These are phyloP conservation scores for Phlebopus sp. DNA, from an alignment of 1,284 basidiomycete genomes.

Conservation along the genomic window DNA sequence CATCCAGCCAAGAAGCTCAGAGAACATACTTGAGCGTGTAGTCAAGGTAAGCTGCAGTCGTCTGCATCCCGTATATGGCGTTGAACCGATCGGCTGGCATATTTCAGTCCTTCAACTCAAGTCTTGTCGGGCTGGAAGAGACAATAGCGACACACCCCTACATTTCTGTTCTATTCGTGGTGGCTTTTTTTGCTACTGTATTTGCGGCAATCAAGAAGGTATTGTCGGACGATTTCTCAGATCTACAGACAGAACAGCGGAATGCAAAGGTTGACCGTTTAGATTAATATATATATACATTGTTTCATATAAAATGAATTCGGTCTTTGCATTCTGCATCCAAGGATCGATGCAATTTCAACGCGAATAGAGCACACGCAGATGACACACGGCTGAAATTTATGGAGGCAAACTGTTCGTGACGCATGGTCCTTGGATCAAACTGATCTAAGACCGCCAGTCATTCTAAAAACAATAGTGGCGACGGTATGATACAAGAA, in stretches of 20 bases:
- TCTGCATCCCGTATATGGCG: not conserved
- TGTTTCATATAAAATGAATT: not conserved
- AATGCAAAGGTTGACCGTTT: conserved; percentile 18
- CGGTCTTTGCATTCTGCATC: no score
- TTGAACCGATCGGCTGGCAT: not conserved
- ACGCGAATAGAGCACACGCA: no score
- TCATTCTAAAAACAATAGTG: not conserved
- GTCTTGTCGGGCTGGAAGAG: conserved; percentile 10
- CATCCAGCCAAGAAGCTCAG: conserved; percentile 61
- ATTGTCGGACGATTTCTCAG: conserved; percentile 14
- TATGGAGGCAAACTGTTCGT: no score
- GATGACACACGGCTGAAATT: no score
- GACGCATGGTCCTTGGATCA: no score
- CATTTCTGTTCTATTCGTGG: conserved; percentile 8
- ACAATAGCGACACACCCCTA: conserved; percentile 24
- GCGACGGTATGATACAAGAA: conserved; percentile 14
- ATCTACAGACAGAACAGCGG: conserved; percentile 17
- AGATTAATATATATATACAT: conserved; percentile 14
- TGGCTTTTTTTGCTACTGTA: conserved; percentile 12
- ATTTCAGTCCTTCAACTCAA: conserved; percentile 18
- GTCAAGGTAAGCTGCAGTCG: conserved; percentile 54
- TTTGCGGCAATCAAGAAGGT: conserved; percentile 12
- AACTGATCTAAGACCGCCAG: no score
- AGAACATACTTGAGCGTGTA: conserved; percentile 65
- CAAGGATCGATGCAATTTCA: no score